Conservation (phyloP, 2,329 filamentous ascomycete species). For the Aspergillus novoparasiticus region DNA sequence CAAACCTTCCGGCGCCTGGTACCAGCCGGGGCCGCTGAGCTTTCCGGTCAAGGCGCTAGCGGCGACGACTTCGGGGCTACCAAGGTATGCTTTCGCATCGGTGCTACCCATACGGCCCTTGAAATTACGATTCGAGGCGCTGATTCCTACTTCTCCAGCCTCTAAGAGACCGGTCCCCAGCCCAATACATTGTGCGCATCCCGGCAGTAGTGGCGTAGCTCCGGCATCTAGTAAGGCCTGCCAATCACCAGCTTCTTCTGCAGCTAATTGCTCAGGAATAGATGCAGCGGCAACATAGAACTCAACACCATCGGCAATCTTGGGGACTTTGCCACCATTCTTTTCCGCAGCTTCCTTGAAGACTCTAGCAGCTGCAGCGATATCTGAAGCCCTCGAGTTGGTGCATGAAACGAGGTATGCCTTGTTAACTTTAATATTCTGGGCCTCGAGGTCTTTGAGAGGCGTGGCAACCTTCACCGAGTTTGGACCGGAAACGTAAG, state of each 20-base stretch:
- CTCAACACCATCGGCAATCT: conserved; percentile 73
- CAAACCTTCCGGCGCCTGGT: conserved; percentile 71
- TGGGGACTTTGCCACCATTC: conserved; percentile 64
- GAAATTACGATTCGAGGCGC: conserved; percentile 84
- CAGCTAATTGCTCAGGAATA: conserved; percentile 70
- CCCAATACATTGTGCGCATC: conserved; percentile 86
- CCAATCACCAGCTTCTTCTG: conserved; percentile 85
- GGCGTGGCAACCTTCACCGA: conserved; percentile 86
- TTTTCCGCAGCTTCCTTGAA: conserved; percentile 73
- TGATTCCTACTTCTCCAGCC: conserved; percentile 82
- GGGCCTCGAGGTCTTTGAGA: conserved; percentile 68
- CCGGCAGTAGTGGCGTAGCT: conserved; percentile 69
- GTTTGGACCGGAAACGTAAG: conserved; percentile 85
- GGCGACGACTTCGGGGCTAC: conserved; percentile 87
- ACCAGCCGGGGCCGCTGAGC: conserved; percentile 71
- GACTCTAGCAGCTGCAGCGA: conserved; percentile 79
- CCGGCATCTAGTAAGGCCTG: conserved; percentile 78
- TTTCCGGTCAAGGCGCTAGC: conserved; percentile 72
- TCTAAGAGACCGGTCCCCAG: conserved; percentile 79
- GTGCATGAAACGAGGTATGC: conserved; percentile 91
- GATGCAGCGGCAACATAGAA: conserved; percentile 93
- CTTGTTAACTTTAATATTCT: conserved; percentile 78
- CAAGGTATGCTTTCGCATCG: conserved; percentile 81
- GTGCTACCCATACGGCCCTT: conserved; percentile 85
- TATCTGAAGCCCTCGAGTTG: conserved; percentile 78